These are phyloP conservation scores for Phytopythium mirpurense DNA, from an alignment of 352 stramenopile species.

Conservation along the genomic window DNA sequence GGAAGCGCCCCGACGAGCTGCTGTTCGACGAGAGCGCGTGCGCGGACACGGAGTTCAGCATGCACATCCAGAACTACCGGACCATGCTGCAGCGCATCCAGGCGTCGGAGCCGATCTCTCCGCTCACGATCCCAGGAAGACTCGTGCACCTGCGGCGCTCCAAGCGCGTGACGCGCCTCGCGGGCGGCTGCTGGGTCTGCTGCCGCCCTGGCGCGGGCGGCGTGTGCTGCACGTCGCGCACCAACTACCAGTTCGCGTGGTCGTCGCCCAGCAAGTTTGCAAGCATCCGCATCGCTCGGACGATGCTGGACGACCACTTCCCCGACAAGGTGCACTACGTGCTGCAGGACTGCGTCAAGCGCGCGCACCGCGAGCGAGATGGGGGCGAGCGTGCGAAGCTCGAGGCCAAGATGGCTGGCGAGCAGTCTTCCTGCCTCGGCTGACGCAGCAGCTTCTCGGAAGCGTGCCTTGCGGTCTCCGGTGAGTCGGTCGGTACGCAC, in stretches of 20 bases:
- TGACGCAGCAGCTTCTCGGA: no score
- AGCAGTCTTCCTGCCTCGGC: slow-evolving; percentile 1
- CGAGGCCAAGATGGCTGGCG: not conserved
- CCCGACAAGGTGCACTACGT: slow-evolving; percentile 86
- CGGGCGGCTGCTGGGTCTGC: slow-evolving; percentile 74
- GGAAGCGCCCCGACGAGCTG: slow-evolving; percentile 73
- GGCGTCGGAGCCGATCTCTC: slow-evolving; percentile 69
- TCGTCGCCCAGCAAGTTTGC: slow-evolving; percentile 51
- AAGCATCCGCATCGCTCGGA: slow-evolving; percentile 73
- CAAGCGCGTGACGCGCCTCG: slow-evolving; percentile 17
- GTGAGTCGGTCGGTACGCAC: not conserved
- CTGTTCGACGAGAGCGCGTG: slow-evolving; percentile 28
- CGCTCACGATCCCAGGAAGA: slow-evolving; percentile 70
- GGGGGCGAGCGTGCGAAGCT: slow-evolving; percentile 6
- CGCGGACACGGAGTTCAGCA: slow-evolving; percentile 41
- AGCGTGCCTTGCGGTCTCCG: no score
- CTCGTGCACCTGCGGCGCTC: slow-evolving; percentile 74
- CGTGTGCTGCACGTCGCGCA: slow-evolving; percentile 81
- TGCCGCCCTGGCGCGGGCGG: slow-evolving; percentile 68
- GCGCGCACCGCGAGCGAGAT: slow-evolving; percentile 30
- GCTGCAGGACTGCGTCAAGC: slow-evolving; percentile 72
- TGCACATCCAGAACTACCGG: slow-evolving; percentile 71
- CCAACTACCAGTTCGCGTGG: slow-evolving; percentile 77
- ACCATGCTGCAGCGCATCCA: slow-evolving; percentile 85
- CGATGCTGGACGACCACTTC: slow-evolving; percentile 88